These are phyloP conservation scores for Microbotryomycetes sp. DNA, from an alignment of 1,284 basidiomycete genomes.

Conservation along the genomic window DNA sequence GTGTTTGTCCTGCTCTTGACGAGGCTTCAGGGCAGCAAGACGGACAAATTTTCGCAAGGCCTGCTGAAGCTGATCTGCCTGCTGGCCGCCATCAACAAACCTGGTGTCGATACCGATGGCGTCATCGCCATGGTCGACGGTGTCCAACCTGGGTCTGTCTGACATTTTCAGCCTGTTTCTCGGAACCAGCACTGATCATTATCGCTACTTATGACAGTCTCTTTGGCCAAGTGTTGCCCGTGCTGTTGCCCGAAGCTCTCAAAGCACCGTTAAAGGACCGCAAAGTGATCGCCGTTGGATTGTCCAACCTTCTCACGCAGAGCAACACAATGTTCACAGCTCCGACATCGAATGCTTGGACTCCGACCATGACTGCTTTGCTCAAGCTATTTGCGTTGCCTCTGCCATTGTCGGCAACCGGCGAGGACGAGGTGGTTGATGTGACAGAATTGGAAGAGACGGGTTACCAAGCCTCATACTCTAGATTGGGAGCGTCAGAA, in stretches of 20 bases:
- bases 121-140: slow-evolving; percentile 68
- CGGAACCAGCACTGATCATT: background rate
- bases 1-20: slow-evolving; percentile 76
- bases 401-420: slow-evolving; percentile 58
- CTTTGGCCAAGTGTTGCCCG: slow-evolving; percentile 72
- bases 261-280: slow-evolving; percentile 74
- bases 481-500: slow-evolving; percentile 73
- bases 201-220: slow-evolving; percentile 49
- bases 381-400: slow-evolving; percentile 69
- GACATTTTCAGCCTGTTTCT: background rate
- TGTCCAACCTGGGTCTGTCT: slow-evolving; percentile 70
- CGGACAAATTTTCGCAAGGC: slow-evolving; percentile 77
- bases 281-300: slow-evolving; percentile 75
- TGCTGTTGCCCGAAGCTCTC: slow-evolving; percentile 72
- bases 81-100: slow-evolving; percentile 63
- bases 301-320: slow-evolving; percentile 69
- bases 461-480: slow-evolving; percentile 90
- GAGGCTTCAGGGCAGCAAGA: slow-evolving; percentile 79
- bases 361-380: slow-evolving; percentile 59
- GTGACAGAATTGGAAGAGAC: slow-evolving; percentile 81
- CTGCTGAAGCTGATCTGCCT: slow-evolving; percentile 74
- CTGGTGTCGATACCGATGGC: slow-evolving; percentile 67
- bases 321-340: slow-evolving; percentile 59
- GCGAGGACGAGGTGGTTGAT: slow-evolving; percentile 48
- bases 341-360: slow-evolving; percentile 62